phyloP scores from a whole-genome alignment of 106 monocot genomes.

The Platanthera zijinensis region DNA sequence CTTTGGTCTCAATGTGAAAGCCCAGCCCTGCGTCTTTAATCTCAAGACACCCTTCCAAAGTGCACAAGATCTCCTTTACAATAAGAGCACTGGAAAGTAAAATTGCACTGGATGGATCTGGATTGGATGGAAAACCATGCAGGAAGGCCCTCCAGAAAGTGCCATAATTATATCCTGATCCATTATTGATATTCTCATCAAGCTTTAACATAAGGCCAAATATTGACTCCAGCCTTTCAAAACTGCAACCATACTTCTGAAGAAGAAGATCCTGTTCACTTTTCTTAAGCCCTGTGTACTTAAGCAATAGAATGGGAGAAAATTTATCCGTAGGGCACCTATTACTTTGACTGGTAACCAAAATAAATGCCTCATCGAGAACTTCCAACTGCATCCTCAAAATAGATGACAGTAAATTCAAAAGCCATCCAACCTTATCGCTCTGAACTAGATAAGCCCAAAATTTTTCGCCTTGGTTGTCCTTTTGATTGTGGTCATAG shows the following conservation, averaged over 20 bases:
- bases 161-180: constrained; percentile 8
- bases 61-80: constrained; percentile 48
- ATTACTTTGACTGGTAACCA: constrained; percentile 23
- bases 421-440: constrained; percentile 32
- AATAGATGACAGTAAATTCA: constrained; percentile 48
- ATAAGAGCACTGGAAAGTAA: constrained; percentile 65
- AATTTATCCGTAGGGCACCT: constrained; percentile 18
- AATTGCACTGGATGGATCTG: constrained; percentile 37
- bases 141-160: constrained; percentile 34
- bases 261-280: constrained; percentile 40
- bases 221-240: constrained; percentile 34
- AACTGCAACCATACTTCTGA: constrained; percentile 35
- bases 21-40: constrained; percentile 21
- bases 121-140: constrained; percentile 81
- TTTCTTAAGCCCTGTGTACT: constrained; percentile 48
- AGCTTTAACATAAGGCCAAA: constrained; percentile 47
- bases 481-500: constrained; percentile 9
- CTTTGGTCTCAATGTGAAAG: constrained; percentile 20
- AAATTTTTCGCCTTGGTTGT: constrained; percentile 22
- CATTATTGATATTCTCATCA: constrained; percentile 26
- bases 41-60: constrained; percentile 54
- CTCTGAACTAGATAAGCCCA: constrained; percentile 22
- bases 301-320: constrained; percentile 58
- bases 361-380: constrained; percentile 57
- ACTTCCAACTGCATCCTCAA: constrained; percentile 44